Evolutionary conservation across 805 yeast genomes (phyloP), one percentile per base, ranked within the genome.

Genomic region (Starmerella cellae): DNA sequence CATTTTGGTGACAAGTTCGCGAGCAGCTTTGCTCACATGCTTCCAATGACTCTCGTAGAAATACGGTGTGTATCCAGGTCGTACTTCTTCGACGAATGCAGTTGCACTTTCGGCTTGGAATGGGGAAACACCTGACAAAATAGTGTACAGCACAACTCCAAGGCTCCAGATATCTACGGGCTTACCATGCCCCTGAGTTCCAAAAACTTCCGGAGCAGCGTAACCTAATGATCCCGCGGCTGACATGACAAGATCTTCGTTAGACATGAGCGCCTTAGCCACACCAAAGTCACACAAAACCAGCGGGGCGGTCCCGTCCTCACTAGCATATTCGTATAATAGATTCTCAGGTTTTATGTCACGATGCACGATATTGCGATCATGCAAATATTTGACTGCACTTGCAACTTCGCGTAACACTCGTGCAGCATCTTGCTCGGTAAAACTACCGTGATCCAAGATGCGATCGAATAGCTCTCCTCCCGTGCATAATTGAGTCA

Each of bases 251-350:
- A 73, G 64, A 43, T 80, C 83, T 51, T 75, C 71, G 3, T 74
- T 69, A 11, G 68, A 60, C 45, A 69, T 67, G 49, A 88, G 64
- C 53, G 74, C 71, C 60, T 83, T 83, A 27, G 97, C 95, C 48
- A 88, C 91, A 38, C 98, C 98, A 61, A 88, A 88, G 63, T 88
- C 98, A 1, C 96, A 95, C 49, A 88, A 67, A 10, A 87, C 95
- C 28, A 88, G 68, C 42, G 74, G 76, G 8, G 94, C 77, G 47
- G 76, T 69, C 13, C 67, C 71, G n/a, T 67, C 74, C 2, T 61
- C 56, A n/a, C 72, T 66, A 38, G 82, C 62, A 40, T 40, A 38
- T 34, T 39, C 49, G 57, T 83, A 87, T 37, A 88, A 68, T 37
- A 88, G 71, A 61, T 88, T 88, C 59, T 88, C 98, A 3, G 97